These are phyloP conservation scores for Russula ochroleuca DNA, from an alignment of 768 basidiomycete species.

Conservation along the genomic window DNA sequence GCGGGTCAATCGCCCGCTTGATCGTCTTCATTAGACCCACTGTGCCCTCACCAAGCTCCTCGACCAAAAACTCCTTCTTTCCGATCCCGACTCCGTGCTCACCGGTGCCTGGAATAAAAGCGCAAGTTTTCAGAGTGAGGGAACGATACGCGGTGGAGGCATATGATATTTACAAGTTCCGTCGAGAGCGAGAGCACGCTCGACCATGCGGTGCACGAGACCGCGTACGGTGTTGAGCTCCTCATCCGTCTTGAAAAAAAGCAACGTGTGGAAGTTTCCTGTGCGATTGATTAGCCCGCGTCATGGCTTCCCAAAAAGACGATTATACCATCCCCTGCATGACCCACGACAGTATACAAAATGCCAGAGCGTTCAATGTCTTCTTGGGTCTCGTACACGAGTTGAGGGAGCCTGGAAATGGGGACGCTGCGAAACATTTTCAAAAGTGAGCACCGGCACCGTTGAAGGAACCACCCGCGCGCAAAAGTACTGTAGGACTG, in stretches of 20 bases:
- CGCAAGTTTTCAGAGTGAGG: too few species aligned
- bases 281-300: neutral
- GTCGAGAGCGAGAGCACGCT: constrained; percentile 63
- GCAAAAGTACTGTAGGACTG: neutral
- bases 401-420: constrained; percentile 57
- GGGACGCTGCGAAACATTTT: constrained; percentile 43
- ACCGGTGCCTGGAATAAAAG: constrained; percentile 50
- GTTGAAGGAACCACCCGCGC: neutral
- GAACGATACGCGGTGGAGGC: constrained; percentile 14
- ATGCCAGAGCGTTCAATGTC: constrained; percentile 58
- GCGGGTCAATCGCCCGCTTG: constrained; percentile 70
- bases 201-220: constrained; percentile 56
- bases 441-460: neutral
- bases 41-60: constrained; percentile 79
- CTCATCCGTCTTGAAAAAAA: constrained; percentile 38
- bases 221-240: constrained; percentile 36
- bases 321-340: constrained; percentile 63
- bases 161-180: constrained; percentile 54
- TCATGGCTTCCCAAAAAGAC: neutral
- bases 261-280: constrained; percentile 44
- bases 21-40: constrained; percentile 80
- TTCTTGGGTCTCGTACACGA: constrained; percentile 65
- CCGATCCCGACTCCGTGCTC: constrained; percentile 89
- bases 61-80: constrained; percentile 73
- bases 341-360: constrained; percentile 63